These are phyloP conservation scores for Fusarium pseudograminearum DNA, from an alignment of 2,329 filamentous ascomycete genomes.

Conservation along the genomic window DNA sequence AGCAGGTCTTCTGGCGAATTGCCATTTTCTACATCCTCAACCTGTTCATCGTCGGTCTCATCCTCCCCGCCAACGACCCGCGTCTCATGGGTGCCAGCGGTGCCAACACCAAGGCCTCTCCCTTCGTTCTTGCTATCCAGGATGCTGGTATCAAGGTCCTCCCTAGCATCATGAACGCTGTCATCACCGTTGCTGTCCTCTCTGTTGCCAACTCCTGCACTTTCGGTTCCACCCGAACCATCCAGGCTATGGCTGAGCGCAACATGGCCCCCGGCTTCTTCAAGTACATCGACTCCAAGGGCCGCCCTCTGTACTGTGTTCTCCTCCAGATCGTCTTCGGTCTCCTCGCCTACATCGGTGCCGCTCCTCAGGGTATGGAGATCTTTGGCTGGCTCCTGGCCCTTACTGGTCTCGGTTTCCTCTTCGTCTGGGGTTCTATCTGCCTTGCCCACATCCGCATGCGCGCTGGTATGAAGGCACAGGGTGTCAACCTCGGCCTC, in stretches of 20 bases:
- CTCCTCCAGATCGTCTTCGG: constrained; percentile 74
- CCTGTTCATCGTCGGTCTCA: constrained; percentile 81
- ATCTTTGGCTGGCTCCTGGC: constrained; percentile 86
- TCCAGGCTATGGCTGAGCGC: constrained; percentile 90
- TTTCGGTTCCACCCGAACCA: constrained; percentile 90
- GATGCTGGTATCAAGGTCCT: constrained; percentile 84
- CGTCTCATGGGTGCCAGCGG: constrained; percentile 69
- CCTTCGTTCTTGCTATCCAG: constrained; percentile 92
- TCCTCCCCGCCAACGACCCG: constrained; percentile 78
- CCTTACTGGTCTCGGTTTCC: constrained; percentile 78
- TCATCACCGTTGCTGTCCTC: constrained; percentile 90
- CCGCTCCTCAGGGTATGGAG: constrained; percentile 67
- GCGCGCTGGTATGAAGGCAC: constrained; percentile 77
- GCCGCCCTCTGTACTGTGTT: constrained; percentile 82
- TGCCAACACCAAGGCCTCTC: constrained; percentile 80
- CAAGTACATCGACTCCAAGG: constrained; percentile 84
- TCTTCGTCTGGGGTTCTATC: constrained; percentile 87
- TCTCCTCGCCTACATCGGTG: constrained; percentile 81
- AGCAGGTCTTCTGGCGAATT: constrained; percentile 97
- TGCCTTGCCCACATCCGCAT: constrained; percentile 92
- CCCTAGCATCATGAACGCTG: constrained; percentile 90
- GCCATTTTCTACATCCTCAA: constrained; percentile 90
- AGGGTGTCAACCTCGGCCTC: constrained; percentile 76
- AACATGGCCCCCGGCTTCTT: constrained; percentile 82
- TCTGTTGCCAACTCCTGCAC: constrained; percentile 93